A percentile compares a stretch with the other conserved stretches of the same genome.
Evolutionary conservation across 179 eudicot genomes (phyloP).

Genomic region (Silene coronaria): DNA sequence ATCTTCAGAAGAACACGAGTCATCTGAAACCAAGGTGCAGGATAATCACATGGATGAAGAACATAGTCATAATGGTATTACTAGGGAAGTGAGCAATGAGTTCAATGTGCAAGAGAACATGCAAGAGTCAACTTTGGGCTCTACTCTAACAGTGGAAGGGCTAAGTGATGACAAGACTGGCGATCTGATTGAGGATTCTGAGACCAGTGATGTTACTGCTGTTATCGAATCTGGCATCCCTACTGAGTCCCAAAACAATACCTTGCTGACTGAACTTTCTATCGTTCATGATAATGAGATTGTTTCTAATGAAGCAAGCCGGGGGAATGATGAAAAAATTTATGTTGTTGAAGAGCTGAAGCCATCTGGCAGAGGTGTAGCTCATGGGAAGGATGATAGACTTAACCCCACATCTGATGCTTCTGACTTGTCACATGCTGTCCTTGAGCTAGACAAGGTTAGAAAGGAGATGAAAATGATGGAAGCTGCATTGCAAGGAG

Average conservation of each 20-base stretch:
- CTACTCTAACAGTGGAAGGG: constrained; percentile 30
- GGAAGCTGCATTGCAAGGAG: constrained; percentile 90
- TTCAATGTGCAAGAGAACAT: constrained; percentile 32
- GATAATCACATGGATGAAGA: constrained; percentile 28
- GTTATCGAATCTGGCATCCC: constrained; percentile 33
- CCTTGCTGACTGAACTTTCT: constrained; percentile 27
- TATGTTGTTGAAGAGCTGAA: constrained; percentile 32
- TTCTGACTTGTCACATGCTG: constrained; percentile 37
- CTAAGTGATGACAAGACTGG: constrained; percentile 30
- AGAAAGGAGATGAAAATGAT: constrained; percentile 93
- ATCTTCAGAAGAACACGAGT: constrained; percentile 28
- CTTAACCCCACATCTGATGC: constrained; percentile 41
- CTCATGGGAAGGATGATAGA: constrained; percentile 36
- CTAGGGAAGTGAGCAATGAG: constrained; percentile 27
- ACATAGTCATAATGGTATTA: constrained; percentile 18
- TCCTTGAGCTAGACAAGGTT: constrained; percentile 67
- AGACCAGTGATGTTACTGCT: constrained; percentile 21
- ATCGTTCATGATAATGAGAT: constrained; percentile 33
- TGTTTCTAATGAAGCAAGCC: constrained; percentile 31
- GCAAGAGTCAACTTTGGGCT: constrained; percentile 30
- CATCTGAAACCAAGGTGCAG: constrained; percentile 32
- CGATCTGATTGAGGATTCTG: constrained; percentile 28
- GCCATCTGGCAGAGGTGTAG: constrained; percentile 26
- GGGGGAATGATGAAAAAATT: constrained; percentile 29
- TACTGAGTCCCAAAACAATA: constrained; percentile 25